Evolutionary conservation across 2,329 filamentous ascomycete genomes (phyloP), one percentile per base, ranked within the genome.

Genomic region (Epicoccum sorghinum): DNA sequence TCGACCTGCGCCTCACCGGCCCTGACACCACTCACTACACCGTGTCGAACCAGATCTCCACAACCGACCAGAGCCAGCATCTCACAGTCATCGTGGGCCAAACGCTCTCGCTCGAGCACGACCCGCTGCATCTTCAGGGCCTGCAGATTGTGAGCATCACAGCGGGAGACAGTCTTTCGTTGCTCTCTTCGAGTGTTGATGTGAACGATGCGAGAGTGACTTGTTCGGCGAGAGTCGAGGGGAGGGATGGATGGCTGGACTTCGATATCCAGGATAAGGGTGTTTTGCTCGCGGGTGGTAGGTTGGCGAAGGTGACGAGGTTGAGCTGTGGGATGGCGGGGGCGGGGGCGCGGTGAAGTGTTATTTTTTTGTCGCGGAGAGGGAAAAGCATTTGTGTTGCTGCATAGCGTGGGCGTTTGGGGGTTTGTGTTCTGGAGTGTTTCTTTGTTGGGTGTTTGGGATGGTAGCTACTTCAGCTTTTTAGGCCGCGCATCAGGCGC

Each of bases 401-500:
- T 41, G 45, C 51, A 49, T 41, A 45, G 46, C 46, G 14, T 29
- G 3, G 36, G 51, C 33, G 41, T 54, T 49, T 27, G n/a, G n/a
- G n/a, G n/a, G n/a, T n/a, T n/a, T n/a, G n/a, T n/a, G n/a, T n/a
- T n/a, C n/a, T n/a, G 36, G 13, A 12, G 14, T 32, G 29, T 41
- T 23, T 12, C 12, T 9, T 33, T 33, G 1, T 12, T 9, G 4
- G 6, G 25, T 22, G 13, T 33, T 27, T 23, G 32, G n/a, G 14
- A 2, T 18, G 18, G 18, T 18, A 18, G 18, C 18, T 18, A 18
- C 3, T 29, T 62, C 49, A 56, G 42, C 45, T 43, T 51, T 68
- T 64, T 50, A 60, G 67, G 14, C 64, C 61, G 53, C 61, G 66
- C 70, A 74, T 71, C 10, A 74, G 61, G 40, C 59, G 67, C 30